Evolutionary conservation across 495 filamentous ascomycete genomes (phyloP), one percentile per base, ranked within the genome.

Genomic region (Trichoderma gamsii): DNA sequence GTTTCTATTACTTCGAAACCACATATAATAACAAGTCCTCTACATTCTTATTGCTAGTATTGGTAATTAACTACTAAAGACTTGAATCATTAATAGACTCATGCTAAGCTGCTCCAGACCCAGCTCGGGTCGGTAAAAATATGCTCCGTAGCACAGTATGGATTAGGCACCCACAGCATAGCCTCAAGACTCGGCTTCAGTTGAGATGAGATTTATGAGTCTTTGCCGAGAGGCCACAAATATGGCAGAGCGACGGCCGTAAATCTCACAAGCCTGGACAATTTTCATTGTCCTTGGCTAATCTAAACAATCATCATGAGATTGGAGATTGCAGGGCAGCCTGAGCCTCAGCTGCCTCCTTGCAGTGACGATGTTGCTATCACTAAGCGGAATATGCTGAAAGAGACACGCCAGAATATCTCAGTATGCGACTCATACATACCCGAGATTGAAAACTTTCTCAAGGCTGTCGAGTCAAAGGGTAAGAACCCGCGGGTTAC

Each of bases 401-500:
- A 32, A 32, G 56, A 61, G 25, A 32, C 56, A 5, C 6, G 56
- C 9, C 27, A 61, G 56, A 61, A 61, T 21, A 27, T 61, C 23
- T 21, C n/a, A 21, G 3, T 21, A 12, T 61, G 56, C 16, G 25
- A 61, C 12, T 15, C 56, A 3, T 61, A 18, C 56, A 61, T 61
- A 0, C 56, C 56, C 7, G 56, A 61, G 25, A 13, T 61, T 61
- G 56, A 61, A 61, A 16, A 2, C 12, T 61, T 61, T 32, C 56
- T 61, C 56, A 61, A 61, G 25, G 25, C 56, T 25, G n/a, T 61
- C 56, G 56, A 61, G 8, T 29, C 25, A 27, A 61, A 61, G 56
- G 56, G 29, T 16, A 27, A 32, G 16, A 61, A 32, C 27, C 56
- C 25, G 25, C 56, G 56, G 2, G 23, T 61, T 23, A 61, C 56